These are phyloP conservation scores for Suhomyces atakaporum DNA, from an alignment of 1,139 yeast genomes.

Conservation along the genomic window DNA sequence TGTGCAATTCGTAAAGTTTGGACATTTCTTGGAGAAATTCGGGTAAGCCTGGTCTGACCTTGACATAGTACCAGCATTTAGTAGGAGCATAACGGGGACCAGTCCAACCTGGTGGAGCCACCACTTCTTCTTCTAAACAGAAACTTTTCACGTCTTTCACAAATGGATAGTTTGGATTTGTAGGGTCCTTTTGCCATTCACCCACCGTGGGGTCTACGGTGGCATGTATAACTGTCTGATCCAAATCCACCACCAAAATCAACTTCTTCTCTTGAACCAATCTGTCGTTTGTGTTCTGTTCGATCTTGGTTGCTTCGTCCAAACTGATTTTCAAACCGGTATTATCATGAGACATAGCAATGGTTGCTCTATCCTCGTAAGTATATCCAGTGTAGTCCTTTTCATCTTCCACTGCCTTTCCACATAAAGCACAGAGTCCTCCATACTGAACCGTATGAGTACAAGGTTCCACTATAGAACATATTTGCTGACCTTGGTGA, in stretches of 20 bases:
- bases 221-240: conserved; percentile 96
- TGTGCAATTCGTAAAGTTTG: conserved; percentile 81
- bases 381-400: conserved; percentile 76
- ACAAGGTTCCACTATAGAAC: conserved; percentile 76
- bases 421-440: conserved; percentile 94
- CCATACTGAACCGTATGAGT: conserved; percentile 95
- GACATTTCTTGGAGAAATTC: conserved; percentile 68
- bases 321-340: conserved; percentile 82
- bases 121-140: conserved; percentile 72
- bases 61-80: conserved; percentile 87
- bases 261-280: conserved; percentile 66
- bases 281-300: conserved; percentile 62
- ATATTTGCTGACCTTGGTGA: conserved; percentile 50
- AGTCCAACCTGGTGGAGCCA: conserved; percentile 55
- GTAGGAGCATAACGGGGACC: conserved; percentile 62
- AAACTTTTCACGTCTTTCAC: conserved; percentile 81
- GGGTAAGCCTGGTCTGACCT: conserved; percentile 82
- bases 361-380: conserved; percentile 77
- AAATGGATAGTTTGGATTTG: conserved; percentile 81
- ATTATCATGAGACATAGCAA: conserved; percentile 87
- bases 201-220: conserved; percentile 97
- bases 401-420: conserved; percentile 78
- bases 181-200: conserved; percentile 89
- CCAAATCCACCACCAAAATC: conserved; percentile 91
- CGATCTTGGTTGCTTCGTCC: conserved; percentile 85